These are phyloP conservation scores for Odonthalia washingtoniensis DNA, from an alignment of 31 red algal genomes.

Conservation along the genomic window DNA sequence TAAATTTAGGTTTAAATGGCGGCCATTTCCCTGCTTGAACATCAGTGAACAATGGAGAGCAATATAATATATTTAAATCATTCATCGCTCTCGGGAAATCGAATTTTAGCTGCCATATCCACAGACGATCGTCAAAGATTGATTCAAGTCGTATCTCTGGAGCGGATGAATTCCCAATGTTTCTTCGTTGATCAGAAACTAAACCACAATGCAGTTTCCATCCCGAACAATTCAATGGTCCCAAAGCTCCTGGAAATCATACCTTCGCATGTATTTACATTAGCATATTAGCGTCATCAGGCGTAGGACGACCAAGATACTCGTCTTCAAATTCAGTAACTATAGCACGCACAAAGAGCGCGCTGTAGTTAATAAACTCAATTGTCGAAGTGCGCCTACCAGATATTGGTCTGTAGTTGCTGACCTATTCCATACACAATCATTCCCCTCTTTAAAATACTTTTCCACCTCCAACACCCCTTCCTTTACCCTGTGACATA, in stretches of 20 bases:
- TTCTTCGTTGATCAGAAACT: background rate
- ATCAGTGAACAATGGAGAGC: conserved; percentile 19
- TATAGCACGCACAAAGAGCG: conserved; percentile 24
- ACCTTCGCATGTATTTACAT: background rate
- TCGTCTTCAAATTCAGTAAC: conserved; percentile 14
- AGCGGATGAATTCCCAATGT: conserved; percentile 14
- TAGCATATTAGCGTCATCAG: conserved; percentile 12
- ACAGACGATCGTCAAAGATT: background rate
- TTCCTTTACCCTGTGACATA: conserved; percentile 4
- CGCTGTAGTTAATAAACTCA: conserved; percentile 12
- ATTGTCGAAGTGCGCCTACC: conserved; percentile 5
- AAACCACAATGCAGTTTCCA: conserved; percentile 23
- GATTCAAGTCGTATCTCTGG: conserved; percentile 16
- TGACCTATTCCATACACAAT: conserved; percentile 26
- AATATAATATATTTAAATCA: conserved; percentile 37
- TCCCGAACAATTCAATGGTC: conserved; percentile 2
- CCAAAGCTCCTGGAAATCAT: conserved; percentile 16
- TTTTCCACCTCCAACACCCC: conserved; percentile 8
- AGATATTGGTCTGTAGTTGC: conserved; percentile 44
- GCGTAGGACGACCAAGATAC: conserved; percentile 10
- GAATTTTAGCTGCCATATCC: conserved; percentile 35
- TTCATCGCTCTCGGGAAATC: conserved; percentile 36
- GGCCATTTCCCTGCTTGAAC: too few relatives aligned
- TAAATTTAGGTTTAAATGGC: background rate
- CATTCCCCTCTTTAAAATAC: conserved; percentile 24